These are phyloP conservation scores for Globisporangium emineosum DNA, from an alignment of 352 stramenopile species.

Conservation along the genomic window DNA sequence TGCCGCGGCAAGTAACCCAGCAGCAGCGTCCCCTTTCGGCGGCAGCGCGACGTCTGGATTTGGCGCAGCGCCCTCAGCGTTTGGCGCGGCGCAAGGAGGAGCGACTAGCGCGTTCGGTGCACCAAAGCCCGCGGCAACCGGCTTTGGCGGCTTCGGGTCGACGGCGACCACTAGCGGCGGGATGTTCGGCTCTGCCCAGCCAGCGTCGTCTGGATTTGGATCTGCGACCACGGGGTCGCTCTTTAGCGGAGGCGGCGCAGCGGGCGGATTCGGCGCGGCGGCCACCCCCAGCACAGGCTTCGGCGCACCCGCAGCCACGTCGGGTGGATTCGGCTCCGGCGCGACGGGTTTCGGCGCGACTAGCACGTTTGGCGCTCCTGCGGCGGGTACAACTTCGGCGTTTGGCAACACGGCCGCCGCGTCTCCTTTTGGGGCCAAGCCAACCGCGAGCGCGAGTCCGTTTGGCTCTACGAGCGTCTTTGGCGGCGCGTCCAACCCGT, in stretches of 20 bases:
- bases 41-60: slow-evolving; percentile 27
- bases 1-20: slow-evolving; percentile 21
- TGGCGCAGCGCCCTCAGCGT: slow-evolving; percentile 33
- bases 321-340: slow-evolving; percentile 13
- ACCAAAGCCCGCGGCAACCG: slow-evolving; percentile 21
- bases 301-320: slow-evolving; percentile 12
- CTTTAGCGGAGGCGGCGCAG: slow-evolving; percentile 25
- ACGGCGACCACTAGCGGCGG: slow-evolving; percentile 20
- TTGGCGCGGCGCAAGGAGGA: slow-evolving; percentile 25
- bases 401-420: slow-evolving; percentile 32
- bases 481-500: slow-evolving; percentile 25
- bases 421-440: slow-evolving; percentile 57
- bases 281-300: slow-evolving; percentile 13
- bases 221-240: slow-evolving; percentile 13
- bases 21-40: slow-evolving; percentile 50
- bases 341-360: slow-evolving; percentile 35
- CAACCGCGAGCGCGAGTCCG: slow-evolving; percentile 52
- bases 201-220: slow-evolving; percentile 35
- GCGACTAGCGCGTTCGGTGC: slow-evolving; percentile 39
- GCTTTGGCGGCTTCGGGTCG: slow-evolving; percentile 49
- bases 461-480: slow-evolving; percentile 56
- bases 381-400: slow-evolving; percentile 11
- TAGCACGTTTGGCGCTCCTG: slow-evolving; percentile 20
- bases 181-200: slow-evolving; percentile 27
- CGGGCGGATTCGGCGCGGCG: slow-evolving; percentile 11